Percentiles rank a stretch among this genome's conserved stretches.
These are phyloP conservation scores for Penicillium coffeae DNA, from an alignment of 495 filamentous ascomycete species.

Conservation along the genomic window DNA sequence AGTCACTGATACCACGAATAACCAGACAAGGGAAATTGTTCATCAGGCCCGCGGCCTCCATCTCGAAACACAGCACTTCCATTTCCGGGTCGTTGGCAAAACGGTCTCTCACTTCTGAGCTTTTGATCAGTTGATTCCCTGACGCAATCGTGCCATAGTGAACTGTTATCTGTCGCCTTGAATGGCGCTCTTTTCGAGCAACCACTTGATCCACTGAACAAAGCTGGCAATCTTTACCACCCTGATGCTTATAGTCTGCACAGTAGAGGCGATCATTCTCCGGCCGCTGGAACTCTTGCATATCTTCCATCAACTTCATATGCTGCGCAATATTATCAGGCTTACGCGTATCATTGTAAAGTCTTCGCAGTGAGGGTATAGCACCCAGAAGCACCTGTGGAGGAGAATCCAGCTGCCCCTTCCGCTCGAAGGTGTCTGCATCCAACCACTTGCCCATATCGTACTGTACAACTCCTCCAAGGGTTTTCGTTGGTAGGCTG, in stretches of 20 bases:
- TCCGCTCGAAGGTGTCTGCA: background rate
- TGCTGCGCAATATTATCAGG: too few species aligned
- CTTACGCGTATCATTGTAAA: background rate
- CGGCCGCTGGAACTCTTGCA: too few species aligned
- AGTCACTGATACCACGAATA: conserved; percentile 23
- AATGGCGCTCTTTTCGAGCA: background rate
- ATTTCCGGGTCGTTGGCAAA: conserved; percentile 3
- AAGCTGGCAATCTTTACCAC: background rate
- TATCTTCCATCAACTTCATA: too few species aligned
- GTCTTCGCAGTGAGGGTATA: background rate
- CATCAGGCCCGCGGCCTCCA: conserved; percentile 38
- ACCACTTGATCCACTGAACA: background rate
- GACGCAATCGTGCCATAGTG: conserved; percentile 16
- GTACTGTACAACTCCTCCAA: background rate
- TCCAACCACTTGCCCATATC: background rate
- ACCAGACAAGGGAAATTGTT: conserved; percentile 14
- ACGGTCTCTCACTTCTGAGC: conserved; percentile 1
- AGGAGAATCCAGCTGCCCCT: background rate
- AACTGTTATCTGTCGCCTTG: background rate
- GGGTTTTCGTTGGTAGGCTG: conserved; percentile 3
- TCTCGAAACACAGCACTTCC: conserved; percentile 32
- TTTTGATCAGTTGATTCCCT: conserved; percentile 12
- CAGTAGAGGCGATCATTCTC: too few species aligned
- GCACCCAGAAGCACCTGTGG: background rate
- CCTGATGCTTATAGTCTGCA: background rate